These are phyloP conservation scores for Talaromyces sp. DNA, from an alignment of 2,329 filamentous ascomycete genomes.

Conservation along the genomic window DNA sequence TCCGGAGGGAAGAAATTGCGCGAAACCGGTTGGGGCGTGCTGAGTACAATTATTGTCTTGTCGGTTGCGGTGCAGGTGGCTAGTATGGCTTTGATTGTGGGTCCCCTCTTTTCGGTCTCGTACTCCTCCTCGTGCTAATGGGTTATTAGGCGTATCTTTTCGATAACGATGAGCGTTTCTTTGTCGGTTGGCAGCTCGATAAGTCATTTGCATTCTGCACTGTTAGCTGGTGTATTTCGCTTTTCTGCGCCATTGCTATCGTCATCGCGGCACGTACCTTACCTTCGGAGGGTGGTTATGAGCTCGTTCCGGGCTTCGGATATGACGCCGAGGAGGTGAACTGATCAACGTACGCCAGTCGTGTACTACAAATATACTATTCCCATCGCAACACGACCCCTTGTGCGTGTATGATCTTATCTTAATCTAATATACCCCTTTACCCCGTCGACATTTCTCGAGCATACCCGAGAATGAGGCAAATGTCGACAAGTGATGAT, in stretches of 20 bases:
- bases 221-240: slow-evolving; percentile 56
- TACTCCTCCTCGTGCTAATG: slow-evolving; percentile 3
- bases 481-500: neutral
- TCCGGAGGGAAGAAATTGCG: slow-evolving; percentile 74
- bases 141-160: slow-evolving; percentile 69
- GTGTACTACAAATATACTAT: neutral
- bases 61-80: slow-evolving; percentile 68
- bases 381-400: neutral
- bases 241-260: slow-evolving; percentile 57
- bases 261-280: slow-evolving; percentile 65
- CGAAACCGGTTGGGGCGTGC: slow-evolving; percentile 76
- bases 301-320: slow-evolving; percentile 58
- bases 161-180: slow-evolving; percentile 79
- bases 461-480: neutral
- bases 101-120: slow-evolving; percentile 34
- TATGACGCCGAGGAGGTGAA: slow-evolving; percentile 5
- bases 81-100: slow-evolving; percentile 79
- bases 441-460: neutral
- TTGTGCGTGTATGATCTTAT: neutral
- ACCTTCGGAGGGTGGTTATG: slow-evolving; percentile 80
- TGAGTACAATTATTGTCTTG: slow-evolving; percentile 62
- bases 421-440: neutral
- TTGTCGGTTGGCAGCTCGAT: slow-evolving; percentile 76
- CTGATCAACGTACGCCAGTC: neutral
- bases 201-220: slow-evolving; percentile 73